Percentiles rank a stretch among this genome's conserved stretches.
These are phyloP conservation scores for Arabidopsis arenosa DNA, from an alignment of 345 rosid species.

Conservation along the genomic window DNA sequence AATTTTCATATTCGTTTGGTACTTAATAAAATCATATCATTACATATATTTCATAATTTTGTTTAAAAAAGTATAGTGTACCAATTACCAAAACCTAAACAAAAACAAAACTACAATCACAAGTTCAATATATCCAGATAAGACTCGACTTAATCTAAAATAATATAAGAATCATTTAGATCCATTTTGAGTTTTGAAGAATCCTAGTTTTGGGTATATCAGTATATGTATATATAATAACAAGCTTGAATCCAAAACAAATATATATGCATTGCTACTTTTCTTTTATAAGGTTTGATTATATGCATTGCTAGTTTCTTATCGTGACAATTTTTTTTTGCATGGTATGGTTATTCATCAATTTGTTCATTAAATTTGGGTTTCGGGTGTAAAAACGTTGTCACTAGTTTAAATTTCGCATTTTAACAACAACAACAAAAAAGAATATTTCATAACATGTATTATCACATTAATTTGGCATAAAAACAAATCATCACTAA, in stretches of 20 bases:
- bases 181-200: not conserved
- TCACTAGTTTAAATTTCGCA: not conserved
- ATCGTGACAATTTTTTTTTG: not conserved
- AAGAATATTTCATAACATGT: not conserved
- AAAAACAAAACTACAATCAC: slow-evolving; percentile 8
- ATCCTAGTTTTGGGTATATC: not conserved
- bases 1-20: slow-evolving; percentile 17
- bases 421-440: not conserved
- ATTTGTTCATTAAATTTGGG: not conserved
- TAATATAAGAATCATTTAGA: not conserved
- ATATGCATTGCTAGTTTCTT: not conserved
- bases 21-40: not conserved
- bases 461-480: not conserved
- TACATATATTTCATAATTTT: not conserved
- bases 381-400: not conserved
- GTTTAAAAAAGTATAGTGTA: not conserved
- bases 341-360: not conserved
- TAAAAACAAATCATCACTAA: not conserved
- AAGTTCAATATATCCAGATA: slow-evolving; percentile 1
- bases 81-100: slow-evolving; percentile 15
- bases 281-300: not conserved
- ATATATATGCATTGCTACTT: not conserved
- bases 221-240: not conserved
- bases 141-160: not conserved
- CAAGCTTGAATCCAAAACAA: not conserved